Evolutionary conservation across 2,329 filamentous ascomycete species (phyloP).

Genomic region (Curvularia sp.): DNA sequence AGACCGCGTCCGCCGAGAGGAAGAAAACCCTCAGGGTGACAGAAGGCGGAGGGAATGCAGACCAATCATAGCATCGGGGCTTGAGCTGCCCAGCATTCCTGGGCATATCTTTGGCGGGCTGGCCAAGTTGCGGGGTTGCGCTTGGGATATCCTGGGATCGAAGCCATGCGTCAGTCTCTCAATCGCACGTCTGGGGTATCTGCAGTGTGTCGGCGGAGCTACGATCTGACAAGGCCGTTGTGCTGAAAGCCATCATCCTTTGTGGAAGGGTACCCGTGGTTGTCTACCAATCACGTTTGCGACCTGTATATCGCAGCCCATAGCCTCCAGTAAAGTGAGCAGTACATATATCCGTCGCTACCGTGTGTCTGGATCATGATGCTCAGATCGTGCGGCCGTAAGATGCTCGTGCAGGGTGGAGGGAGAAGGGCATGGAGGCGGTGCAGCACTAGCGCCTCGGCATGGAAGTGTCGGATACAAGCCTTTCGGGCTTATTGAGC

Average conservation of each 20-base stretch:
- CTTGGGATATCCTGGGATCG: conserved; percentile 14
- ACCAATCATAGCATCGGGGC: conserved; percentile 6
- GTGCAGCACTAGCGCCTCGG: conserved; percentile 12
- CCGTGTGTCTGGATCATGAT: not conserved
- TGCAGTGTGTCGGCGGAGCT: not conserved
- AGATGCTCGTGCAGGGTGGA: not conserved
- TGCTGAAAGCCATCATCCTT: not conserved
- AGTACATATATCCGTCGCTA: not conserved
- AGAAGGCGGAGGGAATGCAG: not conserved
- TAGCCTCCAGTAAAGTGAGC: not conserved
- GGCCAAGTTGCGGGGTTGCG: conserved; percentile 28
- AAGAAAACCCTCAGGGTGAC: not conserved
- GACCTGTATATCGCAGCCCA: not conserved
- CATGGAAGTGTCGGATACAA: conserved; percentile 9
- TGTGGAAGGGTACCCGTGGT: not conserved
- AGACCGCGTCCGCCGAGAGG: not conserved
- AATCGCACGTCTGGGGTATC: not conserved
- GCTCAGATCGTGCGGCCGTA: not conserved
- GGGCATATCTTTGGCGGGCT: conserved; percentile 9
- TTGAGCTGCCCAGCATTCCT: conserved; percentile 10
- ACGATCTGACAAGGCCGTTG: not conserved
- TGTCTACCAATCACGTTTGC: not conserved
- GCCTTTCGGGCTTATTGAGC: not conserved
- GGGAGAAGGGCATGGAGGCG: not conserved
- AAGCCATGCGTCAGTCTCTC: conserved; percentile 3